Conservation (phyloP, 768 basidiomycete species). For the Boletus tylopilopsis region DNA sequence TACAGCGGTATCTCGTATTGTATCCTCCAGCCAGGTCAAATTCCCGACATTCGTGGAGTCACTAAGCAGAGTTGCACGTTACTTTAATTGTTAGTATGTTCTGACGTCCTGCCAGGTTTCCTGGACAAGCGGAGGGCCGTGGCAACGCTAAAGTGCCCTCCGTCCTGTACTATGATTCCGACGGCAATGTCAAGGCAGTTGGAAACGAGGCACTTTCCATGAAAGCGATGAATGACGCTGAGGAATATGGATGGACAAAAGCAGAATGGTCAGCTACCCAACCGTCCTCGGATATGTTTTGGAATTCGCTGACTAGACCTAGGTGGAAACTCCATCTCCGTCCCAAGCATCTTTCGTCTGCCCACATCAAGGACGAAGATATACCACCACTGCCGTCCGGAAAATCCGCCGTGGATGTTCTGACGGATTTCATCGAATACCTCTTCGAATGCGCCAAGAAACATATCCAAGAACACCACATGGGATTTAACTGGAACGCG, state of each 20-base stretch:
- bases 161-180: conserved; percentile 1
- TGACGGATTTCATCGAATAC: background rate
- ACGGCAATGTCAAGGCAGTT: background rate
- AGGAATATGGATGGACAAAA: background rate
- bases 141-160: conserved; percentile 5
- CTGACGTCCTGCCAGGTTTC: background rate
- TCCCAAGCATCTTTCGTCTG: background rate
- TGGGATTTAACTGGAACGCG: background rate
- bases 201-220: background rate
- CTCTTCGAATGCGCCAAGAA: background rate
- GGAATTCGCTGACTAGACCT: background rate
- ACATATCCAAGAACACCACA: background rate
- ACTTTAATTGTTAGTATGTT: background rate
- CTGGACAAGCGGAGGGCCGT: background rate
- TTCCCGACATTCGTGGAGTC: conserved; percentile 1
- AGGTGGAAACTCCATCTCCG: background rate
- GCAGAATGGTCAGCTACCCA: conserved; percentile 1
- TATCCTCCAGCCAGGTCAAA: conserved; percentile 1
- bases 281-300: too few species aligned
- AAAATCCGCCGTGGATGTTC: background rate
- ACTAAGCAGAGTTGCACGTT: background rate
- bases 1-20: background rate
- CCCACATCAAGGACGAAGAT: background rate
- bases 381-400: background rate
- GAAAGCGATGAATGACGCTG: background rate